These are phyloP conservation scores for Daldinia loculata DNA, from an alignment of 495 filamentous ascomycete species.

Conservation along the genomic window DNA sequence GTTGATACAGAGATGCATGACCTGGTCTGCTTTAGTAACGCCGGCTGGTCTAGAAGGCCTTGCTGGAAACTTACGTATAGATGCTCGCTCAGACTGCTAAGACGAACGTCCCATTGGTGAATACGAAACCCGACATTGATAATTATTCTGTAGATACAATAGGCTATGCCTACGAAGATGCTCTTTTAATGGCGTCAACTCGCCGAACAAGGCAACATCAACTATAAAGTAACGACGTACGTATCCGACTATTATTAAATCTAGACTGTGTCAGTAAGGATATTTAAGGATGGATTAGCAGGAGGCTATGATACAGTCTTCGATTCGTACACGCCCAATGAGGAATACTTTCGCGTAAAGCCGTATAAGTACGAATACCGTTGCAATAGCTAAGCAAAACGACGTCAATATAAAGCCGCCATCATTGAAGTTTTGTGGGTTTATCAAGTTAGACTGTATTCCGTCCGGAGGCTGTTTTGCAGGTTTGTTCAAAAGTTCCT, in stretches of 20 bases:
- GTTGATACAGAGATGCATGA: neutral
- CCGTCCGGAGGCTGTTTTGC: constrained; percentile 30
- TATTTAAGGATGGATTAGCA: neutral
- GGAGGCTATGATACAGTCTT: constrained; percentile 12
- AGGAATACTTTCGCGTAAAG: constrained; percentile 9
- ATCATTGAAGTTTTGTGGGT: constrained; percentile 34
- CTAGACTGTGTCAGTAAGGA: neutral
- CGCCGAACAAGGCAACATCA: neutral
- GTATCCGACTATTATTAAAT: neutral
- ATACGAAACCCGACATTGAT: neutral
- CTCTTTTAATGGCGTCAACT: neutral
- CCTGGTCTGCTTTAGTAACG: neutral
- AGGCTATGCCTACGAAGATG: neutral
- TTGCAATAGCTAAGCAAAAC: constrained; percentile 14
- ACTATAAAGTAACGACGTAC: neutral
- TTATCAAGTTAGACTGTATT: constrained; percentile 19
- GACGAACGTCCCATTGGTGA: neutral
- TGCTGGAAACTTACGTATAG: neutral
- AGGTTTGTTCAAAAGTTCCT: constrained; percentile 16
- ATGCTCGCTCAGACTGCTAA: neutral
- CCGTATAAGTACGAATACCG: constrained; percentile 9
- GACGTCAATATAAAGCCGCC: constrained; percentile 8
- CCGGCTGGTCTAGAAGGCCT: neutral
- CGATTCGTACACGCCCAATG: constrained; percentile 3
- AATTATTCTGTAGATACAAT: neutral